These are phyloP conservation scores for Aspergillus oerlinghausenensis DNA, from an alignment of 2,329 filamentous ascomycete genomes.

Conservation along the genomic window DNA sequence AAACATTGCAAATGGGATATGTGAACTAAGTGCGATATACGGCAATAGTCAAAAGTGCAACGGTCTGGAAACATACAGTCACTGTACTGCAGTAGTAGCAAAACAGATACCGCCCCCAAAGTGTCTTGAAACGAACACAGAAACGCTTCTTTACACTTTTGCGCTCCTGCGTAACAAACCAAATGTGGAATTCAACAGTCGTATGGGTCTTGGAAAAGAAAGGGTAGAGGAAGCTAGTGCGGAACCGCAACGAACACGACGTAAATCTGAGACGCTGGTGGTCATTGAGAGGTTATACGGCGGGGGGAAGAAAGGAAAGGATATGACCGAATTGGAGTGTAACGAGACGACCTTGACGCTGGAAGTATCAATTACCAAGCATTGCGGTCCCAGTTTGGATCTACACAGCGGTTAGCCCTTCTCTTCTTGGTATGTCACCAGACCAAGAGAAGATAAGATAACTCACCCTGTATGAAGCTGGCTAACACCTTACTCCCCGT, in stretches of 20 bases:
- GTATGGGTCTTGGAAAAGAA: not conserved
- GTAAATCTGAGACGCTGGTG: not conserved
- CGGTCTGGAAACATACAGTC: not conserved
- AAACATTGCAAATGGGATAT: not conserved
- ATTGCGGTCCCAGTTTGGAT: constrained; percentile 75
- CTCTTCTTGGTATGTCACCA: not conserved
- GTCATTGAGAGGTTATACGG: not conserved
- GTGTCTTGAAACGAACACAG: not conserved
- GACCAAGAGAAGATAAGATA: not conserved
- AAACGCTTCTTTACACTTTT: not conserved
- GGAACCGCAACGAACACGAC: not conserved
- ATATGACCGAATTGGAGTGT: not conserved
- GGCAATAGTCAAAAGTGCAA: not conserved
- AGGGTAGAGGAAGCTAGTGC: not conserved
- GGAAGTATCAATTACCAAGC: constrained; percentile 57
- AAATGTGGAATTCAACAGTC: not conserved
- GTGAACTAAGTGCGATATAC: not conserved
- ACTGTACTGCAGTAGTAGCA: not conserved
- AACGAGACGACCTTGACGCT: not conserved
- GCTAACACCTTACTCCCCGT: constrained; percentile 96
- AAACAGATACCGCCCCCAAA: not conserved
- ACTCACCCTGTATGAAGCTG: constrained; percentile 88
- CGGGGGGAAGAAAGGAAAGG: not conserved
- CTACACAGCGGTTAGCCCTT: constrained; percentile 21
- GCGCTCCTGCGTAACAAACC: not conserved